These are phyloP conservation scores for Solanum lignicaule DNA, from an alignment of 257 asterid genomes.

Conservation along the genomic window DNA sequence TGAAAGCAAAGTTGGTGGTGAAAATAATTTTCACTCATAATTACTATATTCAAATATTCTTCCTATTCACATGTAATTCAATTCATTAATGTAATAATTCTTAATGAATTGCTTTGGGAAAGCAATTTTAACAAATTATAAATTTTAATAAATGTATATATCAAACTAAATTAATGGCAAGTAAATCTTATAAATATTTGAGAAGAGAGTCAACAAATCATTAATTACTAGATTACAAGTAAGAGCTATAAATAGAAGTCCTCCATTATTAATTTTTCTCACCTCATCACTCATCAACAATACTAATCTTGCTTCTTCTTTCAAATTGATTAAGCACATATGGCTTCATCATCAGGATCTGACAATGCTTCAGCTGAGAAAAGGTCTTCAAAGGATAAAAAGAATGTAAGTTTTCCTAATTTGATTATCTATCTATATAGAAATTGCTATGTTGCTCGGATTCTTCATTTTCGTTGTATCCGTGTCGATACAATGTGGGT, in stretches of 20 bases:
- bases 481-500: too few relatives aligned
- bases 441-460: background rate
- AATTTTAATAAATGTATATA: too few relatives aligned
- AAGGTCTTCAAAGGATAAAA: background rate
- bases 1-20: too few relatives aligned
- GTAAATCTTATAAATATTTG: background rate
- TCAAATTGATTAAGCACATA: too few relatives aligned
- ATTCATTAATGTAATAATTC: too few relatives aligned
- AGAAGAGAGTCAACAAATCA: background rate
- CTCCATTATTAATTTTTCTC: background rate
- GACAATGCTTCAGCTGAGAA: background rate
- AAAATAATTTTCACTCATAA: too few relatives aligned
- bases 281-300: background rate
- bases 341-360: background rate
- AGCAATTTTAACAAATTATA: too few relatives aligned
- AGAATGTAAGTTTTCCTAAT: background rate
- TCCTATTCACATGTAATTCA: background rate
- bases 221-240: background rate
- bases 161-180: background rate
- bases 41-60: background rate
- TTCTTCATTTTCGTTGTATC: rapidly evolving
- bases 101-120: background rate
- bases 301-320: background rate
- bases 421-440: background rate
- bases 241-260: background rate